A percentile compares a stretch with the other conserved stretches of the same genome.
phyloP scores from a whole-genome alignment of 306 rosid genomes.

The Quercus wislizeni region DNA sequence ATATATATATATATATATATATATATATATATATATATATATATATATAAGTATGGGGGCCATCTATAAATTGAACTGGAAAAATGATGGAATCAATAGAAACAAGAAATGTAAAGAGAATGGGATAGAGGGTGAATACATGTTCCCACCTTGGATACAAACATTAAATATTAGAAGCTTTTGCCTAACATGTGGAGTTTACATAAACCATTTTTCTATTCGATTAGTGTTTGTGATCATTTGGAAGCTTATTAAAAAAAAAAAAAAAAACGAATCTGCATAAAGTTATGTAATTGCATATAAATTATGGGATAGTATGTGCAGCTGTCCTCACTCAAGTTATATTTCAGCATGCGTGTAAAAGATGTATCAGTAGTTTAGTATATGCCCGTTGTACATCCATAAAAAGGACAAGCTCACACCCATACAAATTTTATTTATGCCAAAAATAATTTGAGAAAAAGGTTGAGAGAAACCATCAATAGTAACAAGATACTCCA shows the following conservation, averaged over 20 bases:
- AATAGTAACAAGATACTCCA: not conserved
- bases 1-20: too few species aligned
- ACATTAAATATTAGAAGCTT: not conserved
- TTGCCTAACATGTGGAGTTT: not conserved
- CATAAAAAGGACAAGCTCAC: not conserved
- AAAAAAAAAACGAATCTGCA: too few species aligned
- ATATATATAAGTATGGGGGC: not conserved
- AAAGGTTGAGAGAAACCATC: not conserved
- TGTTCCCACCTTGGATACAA: conserved; percentile 25
- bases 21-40: too few species aligned
- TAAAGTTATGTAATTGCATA: not conserved
- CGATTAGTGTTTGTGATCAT: too few species aligned
- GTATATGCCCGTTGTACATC: not conserved
- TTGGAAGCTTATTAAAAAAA: too few species aligned
- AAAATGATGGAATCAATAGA: conserved; percentile 49
- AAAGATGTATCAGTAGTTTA: too few species aligned
- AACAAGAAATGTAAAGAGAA: conserved; percentile 13
- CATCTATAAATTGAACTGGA: conserved; percentile 25
- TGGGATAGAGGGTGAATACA: conserved; percentile 8
- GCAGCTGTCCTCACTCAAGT: not conserved
- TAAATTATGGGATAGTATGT: not conserved
- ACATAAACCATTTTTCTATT: not conserved
- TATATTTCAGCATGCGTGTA: not conserved
- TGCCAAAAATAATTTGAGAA: not conserved
- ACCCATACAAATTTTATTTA: not conserved